Evolutionary conservation across 2,329 filamentous ascomycete species (phyloP).

Genomic region (Talaromyces sp.): DNA sequence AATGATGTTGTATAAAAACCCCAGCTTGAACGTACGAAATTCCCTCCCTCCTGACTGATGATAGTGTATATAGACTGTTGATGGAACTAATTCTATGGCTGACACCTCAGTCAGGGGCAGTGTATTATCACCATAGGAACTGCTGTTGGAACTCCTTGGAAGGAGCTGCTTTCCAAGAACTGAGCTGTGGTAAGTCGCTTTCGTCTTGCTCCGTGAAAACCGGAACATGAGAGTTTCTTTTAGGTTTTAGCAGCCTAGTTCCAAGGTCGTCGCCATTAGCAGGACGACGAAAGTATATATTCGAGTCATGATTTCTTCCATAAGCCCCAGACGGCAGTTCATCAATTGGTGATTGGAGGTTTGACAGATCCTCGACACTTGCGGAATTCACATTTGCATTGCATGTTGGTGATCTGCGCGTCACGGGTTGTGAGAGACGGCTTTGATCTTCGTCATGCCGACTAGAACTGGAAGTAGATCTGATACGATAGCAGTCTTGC

Average conservation of each 20-base stretch:
- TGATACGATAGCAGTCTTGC: constrained; percentile 21
- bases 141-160: constrained; percentile 28
- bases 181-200: constrained; percentile 14
- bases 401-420: not conserved
- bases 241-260: not conserved
- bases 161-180: constrained; percentile 28
- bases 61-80: not conserved
- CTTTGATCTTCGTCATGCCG: not conserved
- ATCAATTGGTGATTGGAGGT: not conserved
- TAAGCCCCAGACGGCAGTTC: not conserved
- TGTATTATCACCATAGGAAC: constrained; percentile 29
- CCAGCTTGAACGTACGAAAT: not conserved
- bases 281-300: not conserved
- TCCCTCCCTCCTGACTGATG: not conserved
- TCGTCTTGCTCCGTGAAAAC: not conserved
- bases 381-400: not conserved
- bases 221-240: not conserved
- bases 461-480: not conserved
- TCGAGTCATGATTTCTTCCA: not conserved
- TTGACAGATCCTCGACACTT: not conserved
- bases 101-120: not conserved
- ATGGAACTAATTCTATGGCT: not conserved
- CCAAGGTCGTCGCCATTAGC: not conserved
- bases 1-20: not conserved
- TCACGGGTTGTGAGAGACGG: not conserved